Evolutionary conservation across 2,329 filamentous ascomycete species (phyloP).

Genomic region (Sordariomycetes sp.): DNA sequence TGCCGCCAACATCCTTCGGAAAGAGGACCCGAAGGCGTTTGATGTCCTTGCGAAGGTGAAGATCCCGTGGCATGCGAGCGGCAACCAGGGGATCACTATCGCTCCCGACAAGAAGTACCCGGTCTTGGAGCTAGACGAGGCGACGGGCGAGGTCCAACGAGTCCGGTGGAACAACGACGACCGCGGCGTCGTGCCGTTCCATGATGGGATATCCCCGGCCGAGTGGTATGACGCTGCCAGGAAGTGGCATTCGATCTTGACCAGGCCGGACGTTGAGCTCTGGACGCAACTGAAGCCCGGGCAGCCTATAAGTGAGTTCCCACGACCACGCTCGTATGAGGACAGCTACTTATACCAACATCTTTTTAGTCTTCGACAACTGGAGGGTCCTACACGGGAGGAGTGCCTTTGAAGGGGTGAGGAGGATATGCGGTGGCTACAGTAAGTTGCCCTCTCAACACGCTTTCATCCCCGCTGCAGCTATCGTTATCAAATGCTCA

Average conservation of each 20-base stretch:
- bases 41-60: slow-evolving; percentile 40
- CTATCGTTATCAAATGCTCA: not conserved
- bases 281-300: slow-evolving; percentile 78
- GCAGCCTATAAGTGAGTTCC: slow-evolving; percentile 55
- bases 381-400: slow-evolving; percentile 89
- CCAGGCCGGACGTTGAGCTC: slow-evolving; percentile 54
- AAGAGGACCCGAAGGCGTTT: slow-evolving; percentile 45
- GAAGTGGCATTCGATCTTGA: slow-evolving; percentile 62
- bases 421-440: slow-evolving; percentile 86
- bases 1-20: slow-evolving; percentile 50
- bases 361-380: slow-evolving; percentile 72
- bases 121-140: slow-evolving; percentile 53
- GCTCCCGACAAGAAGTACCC: slow-evolving; percentile 60
- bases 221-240: slow-evolving; percentile 74
- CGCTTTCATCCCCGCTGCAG: not conserved
- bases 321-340: not conserved
- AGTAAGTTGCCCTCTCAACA: slow-evolving; percentile 43
- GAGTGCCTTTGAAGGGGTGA: slow-evolving; percentile 68
- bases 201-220: slow-evolving; percentile 30
- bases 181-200: slow-evolving; percentile 57
- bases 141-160: slow-evolving; percentile 30
- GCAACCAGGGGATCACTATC: slow-evolving; percentile 75
- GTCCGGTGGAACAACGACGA: slow-evolving; percentile 94
- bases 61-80: slow-evolving; percentile 77
- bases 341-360: not conserved